Base-by-base conservation (phyloP, 2,329 filamentous ascomycete genomes). In the Talaromyces sp. region DNA sequence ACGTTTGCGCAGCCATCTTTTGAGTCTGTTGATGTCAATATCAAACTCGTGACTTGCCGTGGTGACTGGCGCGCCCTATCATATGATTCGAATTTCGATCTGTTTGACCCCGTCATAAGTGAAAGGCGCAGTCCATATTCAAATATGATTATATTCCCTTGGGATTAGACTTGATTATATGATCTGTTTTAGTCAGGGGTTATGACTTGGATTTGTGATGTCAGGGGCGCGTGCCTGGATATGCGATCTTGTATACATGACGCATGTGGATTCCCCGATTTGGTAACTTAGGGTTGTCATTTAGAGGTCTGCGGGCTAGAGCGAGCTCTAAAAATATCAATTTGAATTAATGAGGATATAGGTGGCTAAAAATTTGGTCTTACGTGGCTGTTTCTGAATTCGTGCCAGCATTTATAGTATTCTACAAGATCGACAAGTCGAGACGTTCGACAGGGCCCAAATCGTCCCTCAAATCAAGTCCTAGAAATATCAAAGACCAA, bases 1-100 rank as follows among this genome's bases (percentile, higher is more conserved):
- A 8, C 7, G 10, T 1, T 10, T 29, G 7, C 6, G 17, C 15
- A 2, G 5, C 7, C 22, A 31, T 29, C 1, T 17, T 19, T 1
- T 54, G 22, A 40, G 34, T 62, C 60, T 54, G 31, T 62, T 62
- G 60, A 62, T 62, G 22, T 31, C 47, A 54, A 34, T 29, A 34
- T 40, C 19, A 40, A 29, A 49, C 60, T 51, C 60, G 60, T 62
- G 60, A 62, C 60, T 62, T 51, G 34, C 27, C 60, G 34, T 10
- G 36, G 22, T 62, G 47, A 62, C 60, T 62, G 13, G 29, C 11
- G n/a, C 25, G 17, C 19, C 34, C 58, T 51, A 62, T 62, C 60
- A 62, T 62, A 25, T 62, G 60, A 62, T 62, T 62, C n/a, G 31
- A 19, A 22, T 3, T 53, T 53, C 27, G n/a, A 47, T 61, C 29